Conservation (phyloP, 441 rosid genomes). For the Breynia disticha region DNA sequence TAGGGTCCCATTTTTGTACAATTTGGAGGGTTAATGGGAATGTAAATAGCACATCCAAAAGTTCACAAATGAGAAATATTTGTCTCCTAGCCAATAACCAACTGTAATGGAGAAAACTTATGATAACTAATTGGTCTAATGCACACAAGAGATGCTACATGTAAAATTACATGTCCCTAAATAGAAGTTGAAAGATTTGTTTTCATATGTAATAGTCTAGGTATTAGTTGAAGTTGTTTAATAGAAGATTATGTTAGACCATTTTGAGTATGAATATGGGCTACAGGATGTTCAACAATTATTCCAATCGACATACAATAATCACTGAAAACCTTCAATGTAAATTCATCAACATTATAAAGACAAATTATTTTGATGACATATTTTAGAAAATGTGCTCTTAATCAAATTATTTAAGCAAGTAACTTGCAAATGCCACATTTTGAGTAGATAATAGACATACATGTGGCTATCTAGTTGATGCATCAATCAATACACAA, state of each 20-base stretch:
- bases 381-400: no score
- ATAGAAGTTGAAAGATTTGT: no score
- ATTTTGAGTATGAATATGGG: slow-evolving; percentile 2
- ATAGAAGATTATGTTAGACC: slow-evolving; percentile 3
- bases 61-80: no score
- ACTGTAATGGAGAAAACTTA: neutral
- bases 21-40: no score
- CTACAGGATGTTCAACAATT: neutral
- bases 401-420: no score
- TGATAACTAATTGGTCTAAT: slow-evolving; percentile 1
- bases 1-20: no score
- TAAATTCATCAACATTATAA: no score
- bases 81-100: no score
- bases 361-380: no score
- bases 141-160: neutral
- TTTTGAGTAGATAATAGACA: slow-evolving; percentile 2
- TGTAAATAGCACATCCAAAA: no score
- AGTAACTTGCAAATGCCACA: slow-evolving; percentile 2
- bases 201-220: slow-evolving; percentile 1
- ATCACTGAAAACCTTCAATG: no score
- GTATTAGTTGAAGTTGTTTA: neutral
- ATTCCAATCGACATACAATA: slow-evolving; percentile 7
- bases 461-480: slow-evolving; percentile 3
- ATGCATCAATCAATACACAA: slow-evolving; percentile 3
- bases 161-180: slow-evolving; percentile 3